Conservation (phyloP, 345 rosid species). For the Salix koriyanagi region DNA sequence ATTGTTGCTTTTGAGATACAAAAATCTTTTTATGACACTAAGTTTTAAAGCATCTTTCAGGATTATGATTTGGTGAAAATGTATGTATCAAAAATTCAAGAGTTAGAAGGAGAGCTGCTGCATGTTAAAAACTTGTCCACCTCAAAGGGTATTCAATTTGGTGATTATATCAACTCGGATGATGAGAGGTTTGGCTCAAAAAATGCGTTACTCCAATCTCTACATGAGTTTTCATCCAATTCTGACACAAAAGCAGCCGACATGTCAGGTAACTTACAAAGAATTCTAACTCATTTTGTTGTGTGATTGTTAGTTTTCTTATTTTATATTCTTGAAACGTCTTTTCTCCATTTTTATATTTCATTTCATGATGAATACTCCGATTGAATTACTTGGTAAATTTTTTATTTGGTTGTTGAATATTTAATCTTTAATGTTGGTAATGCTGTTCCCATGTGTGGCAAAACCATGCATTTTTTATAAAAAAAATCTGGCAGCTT, state of each 20-base stretch:
- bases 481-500: no score
- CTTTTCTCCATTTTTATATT: neutral
- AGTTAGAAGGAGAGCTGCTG: conserved; percentile 77
- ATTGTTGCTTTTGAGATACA: neutral
- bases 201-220: conserved; percentile 47
- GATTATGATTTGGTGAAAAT: conserved; percentile 61
- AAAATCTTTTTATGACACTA: conserved; percentile 2
- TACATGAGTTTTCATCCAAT: conserved; percentile 50
- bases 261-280: conserved; percentile 43
- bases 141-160: conserved; percentile 36
- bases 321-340: neutral
- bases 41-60: conserved; percentile 34
- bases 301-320: neutral
- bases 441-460: conserved; percentile 6
- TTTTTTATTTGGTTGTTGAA: neutral
- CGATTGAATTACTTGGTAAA: neutral
- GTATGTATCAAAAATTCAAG: conserved; percentile 83
- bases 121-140: conserved; percentile 45
- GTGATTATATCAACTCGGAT: conserved; percentile 48
- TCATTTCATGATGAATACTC: neutral
- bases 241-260: conserved; percentile 48
- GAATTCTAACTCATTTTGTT: neutral
- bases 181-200: conserved; percentile 56
- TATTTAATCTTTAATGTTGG: no score
- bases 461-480: neutral